Conservation (phyloP, 306 rosid genomes). For the Trichosanthes cucumerina region DNA sequence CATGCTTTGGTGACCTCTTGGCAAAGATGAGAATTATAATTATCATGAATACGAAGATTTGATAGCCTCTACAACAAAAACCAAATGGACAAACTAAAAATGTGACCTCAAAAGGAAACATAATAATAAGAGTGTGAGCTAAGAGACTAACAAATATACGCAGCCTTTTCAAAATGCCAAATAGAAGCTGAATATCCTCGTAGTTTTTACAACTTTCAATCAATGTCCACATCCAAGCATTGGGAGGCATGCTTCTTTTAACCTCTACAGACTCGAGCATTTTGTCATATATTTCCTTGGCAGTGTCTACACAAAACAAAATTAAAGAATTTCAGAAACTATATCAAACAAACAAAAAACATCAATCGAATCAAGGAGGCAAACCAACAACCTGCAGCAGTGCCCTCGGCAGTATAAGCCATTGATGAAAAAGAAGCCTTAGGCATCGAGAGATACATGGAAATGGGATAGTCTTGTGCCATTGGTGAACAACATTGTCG, state of each 20-base stretch:
- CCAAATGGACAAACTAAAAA: slow-evolving; percentile 15
- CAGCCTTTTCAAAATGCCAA: slow-evolving; percentile 61
- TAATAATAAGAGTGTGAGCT: slow-evolving; percentile 4
- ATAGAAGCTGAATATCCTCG: slow-evolving; percentile 59
- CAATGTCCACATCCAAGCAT: slow-evolving; percentile 93
- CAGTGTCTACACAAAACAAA: slow-evolving; percentile 43
- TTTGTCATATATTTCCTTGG: slow-evolving; percentile 65
- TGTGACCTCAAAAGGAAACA: not conserved
- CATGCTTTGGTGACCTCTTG: slow-evolving; percentile 80
- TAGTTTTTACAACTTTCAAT: slow-evolving; percentile 56
- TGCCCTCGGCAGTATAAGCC: slow-evolving; percentile 21
- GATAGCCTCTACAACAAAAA: slow-evolving; percentile 69
- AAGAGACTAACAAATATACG: slow-evolving; percentile 67
- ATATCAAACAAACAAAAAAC: not conserved
- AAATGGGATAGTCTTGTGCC: slow-evolving; percentile 16
- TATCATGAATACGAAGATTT: slow-evolving; percentile 63
- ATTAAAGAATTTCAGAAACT: not conserved
- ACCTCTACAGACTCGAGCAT: slow-evolving; percentile 57
- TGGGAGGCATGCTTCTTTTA: slow-evolving; percentile 76
- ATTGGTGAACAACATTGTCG: slow-evolving; percentile 11
- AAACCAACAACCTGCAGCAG: slow-evolving; percentile 45
- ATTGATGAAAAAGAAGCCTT: slow-evolving; percentile 43
- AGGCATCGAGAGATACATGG: slow-evolving; percentile 18
- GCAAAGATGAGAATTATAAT: slow-evolving; percentile 70
- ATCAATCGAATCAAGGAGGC: not conserved